Evolutionary conservation across 2,329 filamentous ascomycete species (phyloP).

Genomic region (Amauroascus niger): DNA sequence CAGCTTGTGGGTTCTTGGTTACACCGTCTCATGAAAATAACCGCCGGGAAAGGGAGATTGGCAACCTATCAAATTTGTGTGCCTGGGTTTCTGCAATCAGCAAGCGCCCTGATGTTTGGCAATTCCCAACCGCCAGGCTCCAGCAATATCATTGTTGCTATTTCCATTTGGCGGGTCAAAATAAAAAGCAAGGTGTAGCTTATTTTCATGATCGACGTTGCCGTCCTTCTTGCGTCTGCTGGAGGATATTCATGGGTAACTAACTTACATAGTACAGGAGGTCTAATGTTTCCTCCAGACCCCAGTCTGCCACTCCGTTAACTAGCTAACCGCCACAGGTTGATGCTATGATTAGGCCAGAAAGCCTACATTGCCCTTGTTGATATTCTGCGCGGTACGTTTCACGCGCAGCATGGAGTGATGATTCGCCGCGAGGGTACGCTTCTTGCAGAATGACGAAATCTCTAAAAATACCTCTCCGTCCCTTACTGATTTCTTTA

Average conservation of each 20-base stretch:
- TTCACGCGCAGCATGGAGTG: too few species aligned
- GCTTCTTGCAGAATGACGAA: neutral
- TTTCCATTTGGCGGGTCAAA: neutral
- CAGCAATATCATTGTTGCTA: neutral
- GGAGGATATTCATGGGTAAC: neutral
- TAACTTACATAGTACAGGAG: too few species aligned
- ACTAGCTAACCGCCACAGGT: too few species aligned
- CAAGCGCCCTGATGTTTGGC: neutral
- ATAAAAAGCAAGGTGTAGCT: neutral
- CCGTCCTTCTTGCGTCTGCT: neutral
- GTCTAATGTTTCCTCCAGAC: too few species aligned
- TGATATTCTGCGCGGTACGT: too few species aligned
- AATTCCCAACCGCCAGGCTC: too few species aligned
- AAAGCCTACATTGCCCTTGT: too few species aligned
- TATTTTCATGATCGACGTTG: neutral
- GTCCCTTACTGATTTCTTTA: neutral
- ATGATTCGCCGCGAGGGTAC: neutral
- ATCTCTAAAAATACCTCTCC: neutral
- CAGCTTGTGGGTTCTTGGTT: neutral
- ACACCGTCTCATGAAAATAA: neutral
- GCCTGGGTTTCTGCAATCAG: neutral
- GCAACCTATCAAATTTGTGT: neutral
- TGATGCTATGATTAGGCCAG: too few species aligned
- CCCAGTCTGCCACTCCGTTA: too few species aligned
- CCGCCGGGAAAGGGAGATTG: neutral